A percentile compares a stretch with the other conserved stretches of the same genome.
Conservation (phyloP, 1,284 basidiomycete species). For the Puccinia coronata region DNA sequence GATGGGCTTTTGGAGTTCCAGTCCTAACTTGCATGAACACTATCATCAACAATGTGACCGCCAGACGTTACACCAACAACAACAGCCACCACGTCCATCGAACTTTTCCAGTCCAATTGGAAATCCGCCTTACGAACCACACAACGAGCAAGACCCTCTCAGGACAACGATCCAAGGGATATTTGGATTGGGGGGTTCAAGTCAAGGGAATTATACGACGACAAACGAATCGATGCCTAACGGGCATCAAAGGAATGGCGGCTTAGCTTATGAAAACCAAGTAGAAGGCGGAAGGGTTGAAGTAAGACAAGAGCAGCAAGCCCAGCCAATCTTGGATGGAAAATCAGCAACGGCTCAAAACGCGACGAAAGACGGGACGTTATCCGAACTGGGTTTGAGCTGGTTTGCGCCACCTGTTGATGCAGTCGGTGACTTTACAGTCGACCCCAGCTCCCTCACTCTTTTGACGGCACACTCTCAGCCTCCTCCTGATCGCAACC, state of each 20-base stretch:
- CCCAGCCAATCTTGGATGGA: not conserved
- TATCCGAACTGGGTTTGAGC: not conserved
- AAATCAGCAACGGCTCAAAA: not conserved
- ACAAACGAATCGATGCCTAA: not conserved
- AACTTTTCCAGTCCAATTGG: slow-evolving; percentile 18
- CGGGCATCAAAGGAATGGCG: not conserved
- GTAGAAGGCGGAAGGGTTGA: not conserved
- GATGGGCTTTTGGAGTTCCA: not conserved
- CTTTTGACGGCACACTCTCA: not conserved
- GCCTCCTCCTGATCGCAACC: not conserved
- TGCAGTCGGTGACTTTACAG: not conserved
- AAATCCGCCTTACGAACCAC: slow-evolving; percentile 1
- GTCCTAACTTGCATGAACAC: not conserved
- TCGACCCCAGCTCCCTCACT: not conserved
- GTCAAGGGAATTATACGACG: not conserved
- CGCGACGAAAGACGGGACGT: not conserved
- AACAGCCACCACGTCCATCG: slow-evolving; percentile 4
- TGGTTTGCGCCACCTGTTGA: slow-evolving; percentile 1
- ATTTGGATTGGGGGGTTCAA: slow-evolving; percentile 8
- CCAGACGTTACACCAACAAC: not conserved
- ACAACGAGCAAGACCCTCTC: not conserved
- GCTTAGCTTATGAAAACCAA: not conserved
- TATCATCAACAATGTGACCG: not conserved
- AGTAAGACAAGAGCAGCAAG: not conserved
- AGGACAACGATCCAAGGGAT: slow-evolving; percentile 20